phyloP scores from a whole-genome alignment of 345 rosid genomes.

The Triadica sebifera region DNA sequence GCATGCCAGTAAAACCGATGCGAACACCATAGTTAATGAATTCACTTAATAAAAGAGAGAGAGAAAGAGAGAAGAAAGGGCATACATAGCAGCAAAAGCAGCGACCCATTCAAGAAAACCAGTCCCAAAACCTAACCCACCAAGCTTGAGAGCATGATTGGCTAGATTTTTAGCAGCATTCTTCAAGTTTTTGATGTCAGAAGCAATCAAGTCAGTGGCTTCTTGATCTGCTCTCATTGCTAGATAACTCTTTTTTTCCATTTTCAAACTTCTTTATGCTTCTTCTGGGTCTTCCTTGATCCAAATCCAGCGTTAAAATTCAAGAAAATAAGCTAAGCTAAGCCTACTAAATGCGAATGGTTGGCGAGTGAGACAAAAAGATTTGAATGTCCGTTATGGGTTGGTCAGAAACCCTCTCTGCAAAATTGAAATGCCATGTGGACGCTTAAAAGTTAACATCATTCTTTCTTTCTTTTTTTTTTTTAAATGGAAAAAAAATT shows the following conservation, averaged over 20 bases:
- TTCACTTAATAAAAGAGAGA: no score
- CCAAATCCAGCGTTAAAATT: not conserved
- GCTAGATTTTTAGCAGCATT: constrained; percentile 43
- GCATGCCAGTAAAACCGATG: not conserved
- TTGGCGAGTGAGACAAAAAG: not conserved
- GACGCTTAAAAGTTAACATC: no score
- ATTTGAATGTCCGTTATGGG: not conserved
- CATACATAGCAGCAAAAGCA: constrained; percentile 43
- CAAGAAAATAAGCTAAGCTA: not conserved
- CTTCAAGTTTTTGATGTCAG: constrained; percentile 36
- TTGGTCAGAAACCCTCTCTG: not conserved
- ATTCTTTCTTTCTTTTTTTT: no score
- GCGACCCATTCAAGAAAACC: constrained; percentile 43
- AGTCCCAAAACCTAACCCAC: constrained; percentile 42
- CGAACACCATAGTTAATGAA: not conserved
- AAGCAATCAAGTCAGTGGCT: constrained; percentile 23
- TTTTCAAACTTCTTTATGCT: not conserved
- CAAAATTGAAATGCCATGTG: not conserved
- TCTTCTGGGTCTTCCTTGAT: not conserved
- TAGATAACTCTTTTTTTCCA: constrained; percentile 27
- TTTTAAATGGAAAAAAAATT: no score
- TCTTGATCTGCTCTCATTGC: constrained; percentile 26
- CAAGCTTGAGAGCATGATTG: constrained; percentile 37
- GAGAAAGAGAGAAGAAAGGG: not conserved
- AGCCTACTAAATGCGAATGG: not conserved